Evolutionary conservation across 2,329 filamentous ascomycete genomes (phyloP).

Genomic region (Botrytis cinerea): DNA sequence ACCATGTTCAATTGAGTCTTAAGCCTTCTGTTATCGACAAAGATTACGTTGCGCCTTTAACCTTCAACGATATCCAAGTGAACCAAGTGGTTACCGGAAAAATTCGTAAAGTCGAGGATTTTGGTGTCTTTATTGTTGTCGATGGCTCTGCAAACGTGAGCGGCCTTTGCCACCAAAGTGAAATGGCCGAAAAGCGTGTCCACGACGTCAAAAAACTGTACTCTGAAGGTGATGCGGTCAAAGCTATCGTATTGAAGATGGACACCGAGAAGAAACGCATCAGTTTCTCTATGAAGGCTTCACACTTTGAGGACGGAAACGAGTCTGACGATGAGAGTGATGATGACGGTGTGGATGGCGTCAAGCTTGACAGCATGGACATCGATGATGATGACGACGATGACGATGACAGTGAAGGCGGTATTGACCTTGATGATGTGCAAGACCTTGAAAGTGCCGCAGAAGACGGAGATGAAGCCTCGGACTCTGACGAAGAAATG

Average conservation of each 20-base stretch:
- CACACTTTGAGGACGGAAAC: constrained; percentile 72
- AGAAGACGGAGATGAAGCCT: constrained; percentile 35
- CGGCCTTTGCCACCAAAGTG: constrained; percentile 86
- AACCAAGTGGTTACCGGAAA: constrained; percentile 87
- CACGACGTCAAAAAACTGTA: constrained; percentile 88
- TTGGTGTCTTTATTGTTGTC: constrained; percentile 89
- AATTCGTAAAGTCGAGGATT: constrained; percentile 90
- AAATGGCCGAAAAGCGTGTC: constrained; percentile 84
- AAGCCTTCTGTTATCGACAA: constrained; percentile 83
- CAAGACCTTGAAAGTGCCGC: constrained; percentile 47
- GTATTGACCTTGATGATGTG: constrained; percentile 39
- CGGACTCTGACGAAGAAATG: constrained; percentile 42
- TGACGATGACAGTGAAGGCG: constrained; percentile 45
- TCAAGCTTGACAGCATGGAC: constrained; percentile 45
- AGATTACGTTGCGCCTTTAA: constrained; percentile 72
- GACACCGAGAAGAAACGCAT: constrained; percentile 75
- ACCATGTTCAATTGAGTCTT: constrained; percentile 81
- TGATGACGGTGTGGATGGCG: constrained; percentile 50
- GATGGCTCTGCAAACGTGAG: constrained; percentile 87
- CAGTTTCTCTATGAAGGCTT: constrained; percentile 89
- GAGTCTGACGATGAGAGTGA: constrained; percentile 51
- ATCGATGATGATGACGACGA: constrained; percentile 52
- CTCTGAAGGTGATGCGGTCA: constrained; percentile 87
- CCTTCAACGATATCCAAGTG: constrained; percentile 72
- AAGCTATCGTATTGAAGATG: constrained; percentile 82